Base-by-base conservation (phyloP, 495 filamentous ascomycete species). In the Penicillium angulare region DNA sequence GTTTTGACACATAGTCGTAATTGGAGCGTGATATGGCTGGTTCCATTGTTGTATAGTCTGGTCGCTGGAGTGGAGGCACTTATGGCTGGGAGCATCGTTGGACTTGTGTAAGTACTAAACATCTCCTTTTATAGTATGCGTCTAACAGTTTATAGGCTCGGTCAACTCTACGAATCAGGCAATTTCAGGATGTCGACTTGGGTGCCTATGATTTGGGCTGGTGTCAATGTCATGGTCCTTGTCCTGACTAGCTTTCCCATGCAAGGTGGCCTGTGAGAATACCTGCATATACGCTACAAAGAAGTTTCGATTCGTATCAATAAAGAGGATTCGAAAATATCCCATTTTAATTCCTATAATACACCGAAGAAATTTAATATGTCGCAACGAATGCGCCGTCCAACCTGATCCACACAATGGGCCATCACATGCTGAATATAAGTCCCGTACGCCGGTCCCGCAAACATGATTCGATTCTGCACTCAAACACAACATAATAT, bases 111-210 rank as follows among this genome's bases (percentile, higher is more conserved):
- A 70, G 90, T 83, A 13, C 27, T 31, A 31, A 31, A 31, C 27
- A 31, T 31, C 8, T 31, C 5, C 26, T 29, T 1, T 24, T 16
- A 9, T 32, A 13, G 26, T 13, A 12, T 32, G n/a, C 8, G n/a
- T n/a, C n/a, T n/a, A n/a, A n/a, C n/a, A n/a, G n/a, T n/a, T 31
- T 38, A 56, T 7, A 97, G 92, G 43, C 80, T 98, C 9, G 90
- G 90, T 20, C 88, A 87, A 5, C 83, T 93, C 36, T 98, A 97
- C 61, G 82, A 87, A 55, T 82, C 89, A 13, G 93, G 91, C 24
- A 88, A 85, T 67, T 96, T 95, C 62, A 72, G 82, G 53, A 96
- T 97, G 92, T 95, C 90, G 44, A 97, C 93, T 2, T 98, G 95
- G 93, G 86, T 96, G 33, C 93, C 93, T 12, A 89, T 96, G 60